Evolutionary conservation across 352 stramenopile genomes (phyloP).

Genomic region (Phytopythium litorale): DNA sequence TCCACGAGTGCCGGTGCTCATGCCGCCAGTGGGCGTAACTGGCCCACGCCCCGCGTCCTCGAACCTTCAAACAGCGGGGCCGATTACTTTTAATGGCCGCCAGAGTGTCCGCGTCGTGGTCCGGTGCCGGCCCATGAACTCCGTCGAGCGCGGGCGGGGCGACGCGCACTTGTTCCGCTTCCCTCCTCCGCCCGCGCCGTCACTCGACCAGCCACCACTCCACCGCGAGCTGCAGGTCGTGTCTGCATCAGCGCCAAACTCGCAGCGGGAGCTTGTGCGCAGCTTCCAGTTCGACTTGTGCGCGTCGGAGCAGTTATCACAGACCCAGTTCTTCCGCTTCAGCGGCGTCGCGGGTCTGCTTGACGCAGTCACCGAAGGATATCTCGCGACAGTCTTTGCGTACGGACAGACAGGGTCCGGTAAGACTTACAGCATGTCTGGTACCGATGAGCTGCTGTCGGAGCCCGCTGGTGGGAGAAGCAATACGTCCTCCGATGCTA

Average conservation of each 20-base stretch:
- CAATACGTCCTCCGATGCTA: too few species aligned
- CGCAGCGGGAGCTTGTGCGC: constrained; percentile 59
- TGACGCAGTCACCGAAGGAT: constrained; percentile 65
- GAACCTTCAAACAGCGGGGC: neutral
- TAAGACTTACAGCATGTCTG: constrained; percentile 81
- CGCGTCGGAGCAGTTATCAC: constrained; percentile 52
- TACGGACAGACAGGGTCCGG: constrained; percentile 22
- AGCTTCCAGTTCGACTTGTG: constrained; percentile 80
- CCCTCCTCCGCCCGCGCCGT: neutral
- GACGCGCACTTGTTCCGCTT: constrained; percentile 60
- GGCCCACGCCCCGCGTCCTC: constrained; percentile 2
- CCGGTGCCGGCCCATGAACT: constrained; percentile 62
- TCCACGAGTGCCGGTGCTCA: neutral
- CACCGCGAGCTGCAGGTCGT: constrained; percentile 51
- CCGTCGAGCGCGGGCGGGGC: constrained; percentile 34
- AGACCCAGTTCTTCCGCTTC: constrained; percentile 58
- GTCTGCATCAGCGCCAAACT: constrained; percentile 24
- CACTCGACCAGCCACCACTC: constrained; percentile 22
- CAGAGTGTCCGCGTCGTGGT: constrained; percentile 56
- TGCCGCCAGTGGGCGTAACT: too few species aligned
- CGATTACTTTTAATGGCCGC: neutral
- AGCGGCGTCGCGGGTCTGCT: constrained; percentile 58
- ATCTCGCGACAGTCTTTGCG: constrained; percentile 63
- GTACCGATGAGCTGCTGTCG: constrained; percentile 61
- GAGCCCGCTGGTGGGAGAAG: neutral